These are phyloP conservation scores for Daldinia sp. DNA, from an alignment of 2,329 filamentous ascomycete genomes.

Conservation along the genomic window DNA sequence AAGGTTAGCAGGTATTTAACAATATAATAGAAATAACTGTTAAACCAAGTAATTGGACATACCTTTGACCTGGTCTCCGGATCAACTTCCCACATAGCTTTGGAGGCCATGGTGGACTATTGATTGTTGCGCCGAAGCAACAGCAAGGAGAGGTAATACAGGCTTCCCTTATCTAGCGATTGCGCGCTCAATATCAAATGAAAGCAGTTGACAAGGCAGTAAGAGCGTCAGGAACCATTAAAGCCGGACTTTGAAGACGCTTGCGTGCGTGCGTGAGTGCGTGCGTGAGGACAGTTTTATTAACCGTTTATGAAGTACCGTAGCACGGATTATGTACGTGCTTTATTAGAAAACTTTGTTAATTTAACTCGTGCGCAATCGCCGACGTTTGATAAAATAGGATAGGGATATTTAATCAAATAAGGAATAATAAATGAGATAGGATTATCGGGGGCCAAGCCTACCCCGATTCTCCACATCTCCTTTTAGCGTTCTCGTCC, in stretches of 20 bases:
- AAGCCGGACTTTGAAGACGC: neutral
- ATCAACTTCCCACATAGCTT: constrained; percentile 98
- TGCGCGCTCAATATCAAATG: neutral
- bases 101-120: constrained; percentile 64
- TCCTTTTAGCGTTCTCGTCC: constrained; percentile 5
- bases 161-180: neutral
- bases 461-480: constrained; percentile 7
- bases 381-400: constrained; percentile 6
- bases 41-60: constrained; percentile 38
- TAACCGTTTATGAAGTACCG: neutral
- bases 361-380: constrained; percentile 19
- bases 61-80: constrained; percentile 97
- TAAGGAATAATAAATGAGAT: too few relatives aligned
- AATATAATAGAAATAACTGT: constrained; percentile 11
- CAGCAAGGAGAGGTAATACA: neutral
- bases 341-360: too few relatives aligned
- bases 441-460: constrained; percentile 32
- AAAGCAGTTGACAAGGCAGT: neutral
- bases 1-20: constrained; percentile 24
- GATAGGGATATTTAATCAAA: constrained; percentile 1
- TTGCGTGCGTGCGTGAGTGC: constrained; percentile 7
- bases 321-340: constrained; percentile 19
- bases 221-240: neutral
- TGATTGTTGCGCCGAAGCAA: constrained; percentile 20
- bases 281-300: constrained; percentile 3